Base-by-base conservation (phyloP, 1,284 basidiomycete genomes). In the Schizopora paradoxa region DNA sequence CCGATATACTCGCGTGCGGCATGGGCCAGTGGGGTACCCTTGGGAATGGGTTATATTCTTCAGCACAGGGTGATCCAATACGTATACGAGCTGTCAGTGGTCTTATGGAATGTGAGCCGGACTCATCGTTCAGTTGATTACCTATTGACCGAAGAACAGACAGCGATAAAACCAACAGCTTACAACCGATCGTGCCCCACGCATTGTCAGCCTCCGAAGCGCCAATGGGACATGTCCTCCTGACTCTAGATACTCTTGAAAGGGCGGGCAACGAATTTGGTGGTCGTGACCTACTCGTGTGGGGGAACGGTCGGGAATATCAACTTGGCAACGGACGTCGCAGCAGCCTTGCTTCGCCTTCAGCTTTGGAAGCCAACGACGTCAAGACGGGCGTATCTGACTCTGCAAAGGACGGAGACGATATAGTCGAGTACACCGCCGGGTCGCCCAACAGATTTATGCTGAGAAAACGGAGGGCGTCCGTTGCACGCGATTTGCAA, bases 271-370 rank as follows among this genome's bases (percentile, higher is more conserved):
- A 45, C 13, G 18, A 41, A 19, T 25, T 64, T 21, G 70, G 70
- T 2, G 77, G 80, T 19, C 73, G 73, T 43, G 85, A 88, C 60
- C 63, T 86, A 40, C 60, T 82, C 40, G 71, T 70, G 2, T 86
- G 82, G 82, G 83, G 86, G 7, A 73, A 73, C 47, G 87, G 86
- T 54, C 72, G 77, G 35, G 77, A 85, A 36, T 86, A 79, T 56
- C 87, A 94, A 63, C 74, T 94, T 5, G 94, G 93, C 4, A 93
- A 83, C 51, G 90, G 90, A 32, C 91, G 85, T 62, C 77, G 84
- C 45, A 74, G 81, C 4, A 91, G 86, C 58, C 58, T 84, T 6
- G 75, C 87, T 0, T 68, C 79, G 11, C 92, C 94, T 0, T 73
- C 76, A 13, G 66, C 67, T 18, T 62, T 84, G 48, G 66, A 71